Evolutionary conservation across 192 early-diverging fungal species (phyloP).

Genomic region (Backusella australiensis): DNA sequence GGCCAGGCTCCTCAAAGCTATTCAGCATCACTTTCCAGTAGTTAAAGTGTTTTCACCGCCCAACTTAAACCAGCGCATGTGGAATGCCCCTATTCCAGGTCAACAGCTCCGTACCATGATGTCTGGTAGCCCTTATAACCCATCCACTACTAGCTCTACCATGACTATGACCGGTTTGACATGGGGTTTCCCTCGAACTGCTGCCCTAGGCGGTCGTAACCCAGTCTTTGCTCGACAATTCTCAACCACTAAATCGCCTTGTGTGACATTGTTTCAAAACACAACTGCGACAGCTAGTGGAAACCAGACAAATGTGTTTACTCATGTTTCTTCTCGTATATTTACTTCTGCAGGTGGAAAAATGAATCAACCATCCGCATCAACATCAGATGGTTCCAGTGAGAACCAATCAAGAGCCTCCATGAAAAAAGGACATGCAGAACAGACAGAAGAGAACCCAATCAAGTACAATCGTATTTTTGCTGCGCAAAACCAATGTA

Average conservation of each 20-base stretch:
- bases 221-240: slow-evolving; percentile 4
- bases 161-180: not conserved
- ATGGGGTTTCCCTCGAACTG: slow-evolving; percentile 19
- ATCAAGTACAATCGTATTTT: slow-evolving; percentile 9
- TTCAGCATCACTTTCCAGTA: slow-evolving; percentile 20
- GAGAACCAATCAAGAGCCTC: not conserved
- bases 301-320: slow-evolving; percentile 4
- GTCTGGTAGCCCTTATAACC: not conserved
- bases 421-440: not conserved
- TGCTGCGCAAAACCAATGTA: slow-evolving; percentile 1
- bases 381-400: too few species aligned
- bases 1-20: not conserved
- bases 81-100: not conserved
- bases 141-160: not conserved
- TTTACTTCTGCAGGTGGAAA: slow-evolving; percentile 17
- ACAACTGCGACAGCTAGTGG: not conserved
- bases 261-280: slow-evolving; percentile 5
- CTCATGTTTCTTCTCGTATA: slow-evolving; percentile 24
- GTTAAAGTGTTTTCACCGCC: slow-evolving; percentile 2
- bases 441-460: not conserved
- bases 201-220: not conserved
- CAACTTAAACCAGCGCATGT: not conserved
- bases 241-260: slow-evolving; percentile 10
- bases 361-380: not conserved
- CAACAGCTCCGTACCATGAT: slow-evolving; percentile 8